Conservation (phyloP, 306 rosid genomes). For the Inga leiocalycina region DNA sequence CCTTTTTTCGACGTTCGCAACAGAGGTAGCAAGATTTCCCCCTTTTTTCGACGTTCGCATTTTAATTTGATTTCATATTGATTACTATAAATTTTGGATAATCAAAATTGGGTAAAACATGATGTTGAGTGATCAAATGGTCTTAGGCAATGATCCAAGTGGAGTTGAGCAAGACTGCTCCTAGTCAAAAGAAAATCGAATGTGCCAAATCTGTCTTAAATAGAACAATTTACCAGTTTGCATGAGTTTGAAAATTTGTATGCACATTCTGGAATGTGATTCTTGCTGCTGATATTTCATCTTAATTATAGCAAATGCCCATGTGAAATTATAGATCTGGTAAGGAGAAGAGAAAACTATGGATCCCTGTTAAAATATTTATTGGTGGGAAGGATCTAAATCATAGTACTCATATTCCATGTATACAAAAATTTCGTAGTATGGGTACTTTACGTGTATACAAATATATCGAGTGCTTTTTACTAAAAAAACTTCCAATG, state of each 20-base stretch:
- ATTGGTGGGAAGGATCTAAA: no score
- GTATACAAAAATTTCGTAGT: no score
- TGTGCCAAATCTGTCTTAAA: neutral
- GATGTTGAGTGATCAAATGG: neutral
- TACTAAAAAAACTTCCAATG: no score
- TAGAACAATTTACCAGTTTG: neutral
- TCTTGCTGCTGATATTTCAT: neutral
- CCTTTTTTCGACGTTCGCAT: neutral
- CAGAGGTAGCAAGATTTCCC: neutral
- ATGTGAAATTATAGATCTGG: neutral
- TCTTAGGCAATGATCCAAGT: neutral
- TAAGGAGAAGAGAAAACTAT: neutral
- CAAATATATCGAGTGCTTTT: no score
- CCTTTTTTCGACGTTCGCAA: neutral
- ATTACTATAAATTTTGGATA: no score
- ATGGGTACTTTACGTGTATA: no score
- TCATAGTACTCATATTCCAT: no score
- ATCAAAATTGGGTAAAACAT: neutral
- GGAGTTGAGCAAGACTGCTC: neutral
- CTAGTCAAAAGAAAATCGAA: neutral
- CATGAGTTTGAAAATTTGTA: neutral
- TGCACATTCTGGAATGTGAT: neutral
- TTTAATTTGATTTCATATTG: no score
- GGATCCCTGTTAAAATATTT: no score
- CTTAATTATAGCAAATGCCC: neutral